Evolutionary conservation across 768 basidiomycete genomes (phyloP).

Genomic region (Calvatia gigantea): DNA sequence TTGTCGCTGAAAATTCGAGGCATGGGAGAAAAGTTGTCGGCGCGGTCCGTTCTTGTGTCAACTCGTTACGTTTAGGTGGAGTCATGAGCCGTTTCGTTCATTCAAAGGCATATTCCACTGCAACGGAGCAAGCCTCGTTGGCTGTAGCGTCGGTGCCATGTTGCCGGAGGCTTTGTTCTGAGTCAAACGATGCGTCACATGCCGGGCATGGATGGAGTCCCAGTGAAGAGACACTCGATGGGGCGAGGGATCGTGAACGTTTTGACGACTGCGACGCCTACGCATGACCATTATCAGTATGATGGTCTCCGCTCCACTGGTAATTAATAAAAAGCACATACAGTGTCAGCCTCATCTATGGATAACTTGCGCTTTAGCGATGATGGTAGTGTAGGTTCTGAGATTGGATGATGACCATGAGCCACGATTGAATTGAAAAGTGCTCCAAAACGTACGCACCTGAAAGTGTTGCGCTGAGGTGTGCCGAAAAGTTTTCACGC

Average conservation of each 20-base stretch:
- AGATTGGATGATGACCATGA: constrained; percentile 5
- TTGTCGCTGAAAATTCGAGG: not conserved
- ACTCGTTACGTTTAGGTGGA: constrained; percentile 7
- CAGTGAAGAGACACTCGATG: constrained; percentile 35
- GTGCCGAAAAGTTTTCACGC: constrained; percentile 56
- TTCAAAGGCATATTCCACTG: constrained; percentile 75
- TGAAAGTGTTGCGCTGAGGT: constrained; percentile 33
- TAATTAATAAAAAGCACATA: constrained; percentile 21
- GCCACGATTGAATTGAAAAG: constrained; percentile 10
- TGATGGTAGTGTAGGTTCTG: constrained; percentile 28
- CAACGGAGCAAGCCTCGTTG: constrained; percentile 70
- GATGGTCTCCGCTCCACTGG: constrained; percentile 3
- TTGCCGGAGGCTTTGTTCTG: constrained; percentile 53
- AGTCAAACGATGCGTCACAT: constrained; percentile 65
- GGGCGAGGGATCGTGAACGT: constrained; percentile 47
- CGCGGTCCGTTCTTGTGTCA: not conserved
- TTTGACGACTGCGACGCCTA: constrained; percentile 55
- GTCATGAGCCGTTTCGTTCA: constrained; percentile 11
- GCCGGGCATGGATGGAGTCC: constrained; percentile 67
- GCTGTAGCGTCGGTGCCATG: constrained; percentile 52
- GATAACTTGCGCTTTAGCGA: constrained; percentile 52
- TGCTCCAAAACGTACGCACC: constrained; percentile 29
- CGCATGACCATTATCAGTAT: constrained; percentile 17
- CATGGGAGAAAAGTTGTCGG: not conserved
- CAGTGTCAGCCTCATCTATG: constrained; percentile 40